A percentile compares a stretch with the other conserved stretches of the same genome.
Evolutionary conservation across 2,329 filamentous ascomycete genomes (phyloP).

Genomic region (Exophiala phaeomuriformis): DNA sequence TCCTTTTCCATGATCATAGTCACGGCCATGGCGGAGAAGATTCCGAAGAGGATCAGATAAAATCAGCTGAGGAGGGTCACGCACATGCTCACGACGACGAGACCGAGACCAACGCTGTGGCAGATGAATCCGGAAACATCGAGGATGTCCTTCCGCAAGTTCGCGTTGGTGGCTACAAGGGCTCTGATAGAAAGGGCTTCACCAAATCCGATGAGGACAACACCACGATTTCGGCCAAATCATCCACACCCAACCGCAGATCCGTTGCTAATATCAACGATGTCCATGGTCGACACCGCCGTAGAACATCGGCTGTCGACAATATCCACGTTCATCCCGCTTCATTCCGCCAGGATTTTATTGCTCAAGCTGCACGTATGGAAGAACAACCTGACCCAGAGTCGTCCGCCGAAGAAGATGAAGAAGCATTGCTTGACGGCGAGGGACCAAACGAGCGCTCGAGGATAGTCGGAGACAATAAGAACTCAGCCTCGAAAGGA

Average conservation of each 20-base stretch:
- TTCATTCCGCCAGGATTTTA: conserved; percentile 86
- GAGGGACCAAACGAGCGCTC: conserved; percentile 30
- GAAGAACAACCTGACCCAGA: conserved; percentile 41
- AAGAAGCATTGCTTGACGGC: conserved; percentile 30
- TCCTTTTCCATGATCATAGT: conserved; percentile 87
- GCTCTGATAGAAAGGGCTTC: conserved; percentile 26
- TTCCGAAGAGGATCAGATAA: conserved; percentile 39
- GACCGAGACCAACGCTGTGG: conserved; percentile 32
- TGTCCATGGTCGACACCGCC: conserved; percentile 44
- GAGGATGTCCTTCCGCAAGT: conserved; percentile 59
- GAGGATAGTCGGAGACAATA: conserved; percentile 18
- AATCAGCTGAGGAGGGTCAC: conserved; percentile 48
- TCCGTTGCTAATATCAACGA: conserved; percentile 20
- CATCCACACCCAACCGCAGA: conserved; percentile 30
- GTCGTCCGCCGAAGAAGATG: conserved; percentile 44
- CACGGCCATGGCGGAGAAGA: conserved; percentile 63
- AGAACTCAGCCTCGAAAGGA: conserved; percentile 26
- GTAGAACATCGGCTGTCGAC: conserved; percentile 56
- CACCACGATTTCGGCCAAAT: conserved; percentile 26
- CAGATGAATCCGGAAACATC: conserved; percentile 53
- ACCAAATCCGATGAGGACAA: conserved; percentile 29
- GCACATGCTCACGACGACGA: conserved; percentile 37
- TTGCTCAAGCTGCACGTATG: conserved; percentile 62
- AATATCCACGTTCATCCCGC: conserved; percentile 79
- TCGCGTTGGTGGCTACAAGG: conserved; percentile 44